Percentiles rank a stretch among this genome's conserved stretches.
Evolutionary conservation across 257 asterid genomes (phyloP).

Genomic region (Schizonepeta tenuifolia): DNA sequence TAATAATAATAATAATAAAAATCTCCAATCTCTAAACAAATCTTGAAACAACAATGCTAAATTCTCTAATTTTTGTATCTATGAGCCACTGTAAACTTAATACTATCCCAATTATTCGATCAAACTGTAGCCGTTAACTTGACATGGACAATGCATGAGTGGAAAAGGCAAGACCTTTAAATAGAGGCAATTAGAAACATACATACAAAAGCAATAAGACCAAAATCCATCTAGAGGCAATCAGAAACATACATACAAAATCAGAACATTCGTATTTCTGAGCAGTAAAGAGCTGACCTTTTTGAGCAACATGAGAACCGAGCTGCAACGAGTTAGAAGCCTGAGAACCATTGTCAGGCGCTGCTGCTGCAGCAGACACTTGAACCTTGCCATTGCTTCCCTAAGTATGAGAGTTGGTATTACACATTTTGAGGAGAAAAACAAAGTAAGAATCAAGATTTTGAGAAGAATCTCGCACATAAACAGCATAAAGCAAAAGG

Average conservation of each 20-base stretch:
- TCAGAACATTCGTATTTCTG: conserved; percentile 2
- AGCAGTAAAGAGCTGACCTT: conserved; percentile 33
- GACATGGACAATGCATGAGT: conserved; percentile 1
- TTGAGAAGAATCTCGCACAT: neutral
- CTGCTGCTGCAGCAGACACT: conserved; percentile 37
- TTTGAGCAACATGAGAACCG: conserved; percentile 29
- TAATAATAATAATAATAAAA: no score
- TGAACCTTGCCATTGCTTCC: conserved; percentile 51
- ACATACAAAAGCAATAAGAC: neutral
- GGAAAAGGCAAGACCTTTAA: conserved; percentile 5
- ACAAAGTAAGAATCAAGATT: neutral
- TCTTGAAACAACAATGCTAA: neutral
- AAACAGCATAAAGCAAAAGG: conserved; percentile 23
- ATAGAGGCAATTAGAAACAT: neutral
- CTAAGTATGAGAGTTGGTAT: conserved; percentile 36
- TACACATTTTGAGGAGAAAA: neutral
- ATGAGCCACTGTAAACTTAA: neutral
- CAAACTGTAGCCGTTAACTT: conserved; percentile 17
- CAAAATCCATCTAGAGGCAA: conserved; percentile 19
- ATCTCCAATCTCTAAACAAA: neutral
- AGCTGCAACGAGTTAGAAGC: conserved; percentile 46
- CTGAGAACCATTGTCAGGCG: conserved; percentile 50
- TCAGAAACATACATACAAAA: neutral
- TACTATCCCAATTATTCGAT: neutral
- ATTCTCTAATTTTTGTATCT: neutral